Percentiles rank a stretch among this genome's conserved stretches.
Conservation (phyloP, 1,284 basidiomycete genomes). For the Cryptococcus jaspeensis region DNA sequence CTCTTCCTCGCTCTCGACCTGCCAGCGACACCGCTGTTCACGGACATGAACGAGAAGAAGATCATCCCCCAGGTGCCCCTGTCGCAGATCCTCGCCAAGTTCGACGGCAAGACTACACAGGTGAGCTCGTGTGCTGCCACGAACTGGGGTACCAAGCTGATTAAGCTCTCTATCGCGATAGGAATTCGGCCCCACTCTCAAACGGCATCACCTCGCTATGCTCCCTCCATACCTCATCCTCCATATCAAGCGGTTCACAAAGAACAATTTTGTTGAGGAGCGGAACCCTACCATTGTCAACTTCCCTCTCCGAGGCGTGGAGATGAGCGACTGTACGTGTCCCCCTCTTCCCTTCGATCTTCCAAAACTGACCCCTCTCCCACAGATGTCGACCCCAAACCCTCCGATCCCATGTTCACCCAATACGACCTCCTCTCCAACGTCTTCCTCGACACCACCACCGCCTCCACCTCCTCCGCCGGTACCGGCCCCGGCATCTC, state of each 20-base stretch:
- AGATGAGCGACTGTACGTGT: slow-evolving; percentile 80
- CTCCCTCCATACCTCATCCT: slow-evolving; percentile 91
- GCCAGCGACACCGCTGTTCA: slow-evolving; percentile 93
- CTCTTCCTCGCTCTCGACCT: slow-evolving; percentile 93
- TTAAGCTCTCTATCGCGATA: slow-evolving; percentile 42
- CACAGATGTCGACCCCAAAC: slow-evolving; percentile 72
- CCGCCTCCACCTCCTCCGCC: slow-evolving; percentile 75
- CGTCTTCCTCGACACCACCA: slow-evolving; percentile 83
- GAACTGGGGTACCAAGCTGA: neutral
- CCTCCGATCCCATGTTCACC: slow-evolving; percentile 59
- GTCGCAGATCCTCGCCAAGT: slow-evolving; percentile 88
- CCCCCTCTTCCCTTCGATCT: slow-evolving; percentile 13
- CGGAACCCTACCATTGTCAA: slow-evolving; percentile 99
- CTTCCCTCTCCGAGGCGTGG: slow-evolving; percentile 88
- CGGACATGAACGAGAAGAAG: slow-evolving; percentile 92
- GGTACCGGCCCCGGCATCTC: slow-evolving; percentile 34
- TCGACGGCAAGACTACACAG: slow-evolving; percentile 86
- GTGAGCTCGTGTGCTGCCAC: slow-evolving; percentile 51
- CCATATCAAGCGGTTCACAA: slow-evolving; percentile 97
- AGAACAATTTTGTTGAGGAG: slow-evolving; percentile 95
- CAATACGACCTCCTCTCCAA: slow-evolving; percentile 95
- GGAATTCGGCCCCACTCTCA: slow-evolving; percentile 81
- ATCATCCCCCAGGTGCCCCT: slow-evolving; percentile 97
- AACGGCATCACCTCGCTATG: slow-evolving; percentile 81
- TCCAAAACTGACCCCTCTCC: slow-evolving; percentile 7